A percentile compares a stretch with the other conserved stretches of the same genome.
phyloP scores from a whole-genome alignment of 306 rosid species.

The Malus orientalis region DNA sequence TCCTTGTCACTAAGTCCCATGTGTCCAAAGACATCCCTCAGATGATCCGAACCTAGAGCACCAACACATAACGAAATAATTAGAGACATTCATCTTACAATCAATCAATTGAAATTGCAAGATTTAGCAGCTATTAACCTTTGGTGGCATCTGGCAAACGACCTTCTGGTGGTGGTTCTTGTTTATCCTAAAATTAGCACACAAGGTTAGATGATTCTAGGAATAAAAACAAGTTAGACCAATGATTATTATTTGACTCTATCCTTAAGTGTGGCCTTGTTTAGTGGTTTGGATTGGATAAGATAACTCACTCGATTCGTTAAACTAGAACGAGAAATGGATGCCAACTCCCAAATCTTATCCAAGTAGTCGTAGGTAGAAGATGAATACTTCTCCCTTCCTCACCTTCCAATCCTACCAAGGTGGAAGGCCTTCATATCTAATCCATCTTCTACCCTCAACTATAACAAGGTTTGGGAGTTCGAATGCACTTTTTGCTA shows the following conservation, averaged over 20 bases:
- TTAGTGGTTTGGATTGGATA: too few relatives aligned
- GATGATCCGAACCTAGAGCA: constrained; percentile 44
- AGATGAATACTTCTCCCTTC: too few relatives aligned
- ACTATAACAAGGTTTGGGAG: too few relatives aligned
- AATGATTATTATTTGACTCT: background rate
- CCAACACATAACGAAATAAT: background rate
- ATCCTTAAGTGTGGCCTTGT: too few relatives aligned
- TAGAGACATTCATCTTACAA: background rate
- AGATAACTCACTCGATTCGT: too few relatives aligned
- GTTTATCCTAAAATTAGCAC: constrained; percentile 38
- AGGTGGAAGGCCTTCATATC: too few relatives aligned
- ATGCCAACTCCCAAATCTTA: too few relatives aligned
- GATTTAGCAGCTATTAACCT: constrained; percentile 13
- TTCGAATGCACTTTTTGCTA: too few relatives aligned
- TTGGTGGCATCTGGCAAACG: constrained; percentile 52
- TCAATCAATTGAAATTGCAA: background rate
- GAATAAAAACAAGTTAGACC: background rate
- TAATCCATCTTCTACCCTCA: too few relatives aligned
- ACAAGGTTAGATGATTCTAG: background rate
- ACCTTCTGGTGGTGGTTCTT: constrained; percentile 58
- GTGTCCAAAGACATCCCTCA: constrained; percentile 54
- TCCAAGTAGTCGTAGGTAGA: too few relatives aligned
- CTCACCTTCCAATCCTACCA: too few relatives aligned
- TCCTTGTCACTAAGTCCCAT: constrained; percentile 65
- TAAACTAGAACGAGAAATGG: too few relatives aligned